Evolutionary conservation across 2,329 filamentous ascomycete genomes (phyloP), one percentile per base, ranked within the genome.

Genomic region (Aspergillus fumigatus): DNA sequence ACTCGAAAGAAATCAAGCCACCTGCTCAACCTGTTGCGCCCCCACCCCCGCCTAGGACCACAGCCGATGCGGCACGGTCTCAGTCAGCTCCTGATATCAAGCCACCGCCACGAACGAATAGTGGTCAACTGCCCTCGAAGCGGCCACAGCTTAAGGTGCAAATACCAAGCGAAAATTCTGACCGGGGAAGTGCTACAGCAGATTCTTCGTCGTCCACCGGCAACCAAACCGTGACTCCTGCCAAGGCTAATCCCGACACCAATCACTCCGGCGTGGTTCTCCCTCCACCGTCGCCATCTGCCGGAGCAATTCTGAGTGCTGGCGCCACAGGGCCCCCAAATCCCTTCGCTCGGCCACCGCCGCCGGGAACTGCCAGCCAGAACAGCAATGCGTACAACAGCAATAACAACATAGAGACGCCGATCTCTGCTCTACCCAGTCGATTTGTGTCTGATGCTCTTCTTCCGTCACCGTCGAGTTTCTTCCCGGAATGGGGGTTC

Each of bases 271-370:
- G 86, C 19, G 87, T 96, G 21, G 90, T 97, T 2, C 81, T 99
- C 5, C 94, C 94, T 19, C 93, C 93, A 7, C 94, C 94, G 0
- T 97, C 94, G 1, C 93, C 94, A 0, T 96, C 91, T 29, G 89
- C 91, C 2, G 89, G 89, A 23, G 86, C 91, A 2, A 80, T 97
- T 6, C 80, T 97, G 54, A 96, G 92, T 50, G 94, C 94, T 0
- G 94, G 94, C 43, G 93, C 94, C 8, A 88, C 88, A 40, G 94
- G 94, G 0, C 94, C 94, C 14, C 92, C 92, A 2, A 99, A 99
- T 71, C 94, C 94, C 0, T 99, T 97, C 72, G 94, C 94, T 7
- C 84, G 93, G 45, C 94, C 93, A 0, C 84, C 87, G 26, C 91
- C 89, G 4, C 90, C 92, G n/a, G 69, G 62, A 17, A 58, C 70